These are phyloP conservation scores for Ceratobasidium sp. DNA, from an alignment of 1,284 basidiomycete genomes.

Conservation along the genomic window DNA sequence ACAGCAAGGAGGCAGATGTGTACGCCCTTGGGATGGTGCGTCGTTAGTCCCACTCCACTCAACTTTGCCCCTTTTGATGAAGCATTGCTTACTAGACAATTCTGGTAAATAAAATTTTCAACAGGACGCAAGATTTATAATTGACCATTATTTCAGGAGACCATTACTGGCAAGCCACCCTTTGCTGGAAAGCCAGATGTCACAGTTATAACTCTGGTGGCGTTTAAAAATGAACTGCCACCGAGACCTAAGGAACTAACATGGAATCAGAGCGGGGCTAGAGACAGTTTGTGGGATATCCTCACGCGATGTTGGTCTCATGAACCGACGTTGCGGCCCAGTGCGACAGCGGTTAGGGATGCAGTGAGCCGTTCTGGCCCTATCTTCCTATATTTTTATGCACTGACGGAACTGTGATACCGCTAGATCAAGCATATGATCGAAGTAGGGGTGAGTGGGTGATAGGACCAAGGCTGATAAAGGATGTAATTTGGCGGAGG, in stretches of 20 bases:
- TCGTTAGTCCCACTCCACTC: too few species aligned
- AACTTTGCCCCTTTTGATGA: too few species aligned
- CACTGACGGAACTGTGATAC: background rate
- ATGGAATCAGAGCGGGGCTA: background rate
- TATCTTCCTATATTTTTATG: too few species aligned
- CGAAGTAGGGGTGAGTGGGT: background rate
- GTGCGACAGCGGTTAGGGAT: background rate
- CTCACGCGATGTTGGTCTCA: background rate
- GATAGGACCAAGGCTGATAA: too few species aligned
- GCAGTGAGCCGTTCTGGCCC: background rate
- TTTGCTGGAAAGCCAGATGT: background rate
- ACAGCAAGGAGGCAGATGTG: background rate
- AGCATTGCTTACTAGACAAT: background rate
- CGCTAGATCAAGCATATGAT: background rate
- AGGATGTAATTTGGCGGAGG: too few species aligned
- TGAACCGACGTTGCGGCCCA: background rate
- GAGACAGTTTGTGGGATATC: background rate
- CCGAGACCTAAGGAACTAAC: background rate
- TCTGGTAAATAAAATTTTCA: background rate
- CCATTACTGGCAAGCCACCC: background rate
- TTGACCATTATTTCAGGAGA: background rate
- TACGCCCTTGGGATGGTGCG: background rate
- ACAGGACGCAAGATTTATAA: background rate
- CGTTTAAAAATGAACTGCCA: background rate
- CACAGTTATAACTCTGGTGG: background rate